Percentiles rank a stretch among this genome's conserved stretches.
Evolutionary conservation across 306 rosid species (phyloP).

Genomic region (Corylus heterophylla): DNA sequence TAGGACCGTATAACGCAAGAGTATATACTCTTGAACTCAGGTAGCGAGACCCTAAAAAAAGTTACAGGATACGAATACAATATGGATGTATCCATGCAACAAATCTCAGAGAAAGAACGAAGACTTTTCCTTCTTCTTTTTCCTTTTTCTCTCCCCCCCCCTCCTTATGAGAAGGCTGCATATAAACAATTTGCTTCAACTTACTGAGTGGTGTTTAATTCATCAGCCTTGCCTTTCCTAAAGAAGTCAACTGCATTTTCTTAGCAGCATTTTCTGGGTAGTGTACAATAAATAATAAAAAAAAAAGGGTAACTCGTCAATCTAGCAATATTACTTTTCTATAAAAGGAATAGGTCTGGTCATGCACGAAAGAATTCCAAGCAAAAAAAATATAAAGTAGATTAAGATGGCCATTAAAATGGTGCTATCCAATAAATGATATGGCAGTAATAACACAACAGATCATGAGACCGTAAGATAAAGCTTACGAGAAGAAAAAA

Average conservation of each 20-base stretch:
- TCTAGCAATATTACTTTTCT: neutral
- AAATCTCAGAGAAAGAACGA: neutral
- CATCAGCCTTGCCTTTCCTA: neutral
- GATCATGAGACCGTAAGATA: slow-evolving; percentile 13
- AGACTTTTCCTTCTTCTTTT: neutral
- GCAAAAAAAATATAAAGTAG: slow-evolving; percentile 16
- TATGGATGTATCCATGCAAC: neutral
- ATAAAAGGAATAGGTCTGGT: neutral
- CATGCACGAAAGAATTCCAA: slow-evolving; percentile 2
- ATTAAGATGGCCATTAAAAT: slow-evolving; percentile 5
- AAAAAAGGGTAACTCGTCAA: neutral
- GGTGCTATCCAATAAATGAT: slow-evolving; percentile 14
- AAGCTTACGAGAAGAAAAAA: slow-evolving; percentile 5
- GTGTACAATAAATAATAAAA: neutral
- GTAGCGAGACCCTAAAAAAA: too few relatives aligned
- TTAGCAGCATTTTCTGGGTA: neutral
- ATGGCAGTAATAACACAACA: slow-evolving; percentile 7
- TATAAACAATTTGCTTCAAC: neutral
- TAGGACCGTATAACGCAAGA: neutral
- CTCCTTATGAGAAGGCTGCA: neutral
- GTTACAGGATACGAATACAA: neutral
- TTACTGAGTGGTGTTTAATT: neutral
- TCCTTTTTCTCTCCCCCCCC: neutral
- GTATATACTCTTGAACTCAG: too few relatives aligned
- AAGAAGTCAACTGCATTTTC: neutral